These are phyloP conservation scores for Plectosphaerella sp. DNA, from an alignment of 2,329 filamentous ascomycete genomes.

Conservation along the genomic window DNA sequence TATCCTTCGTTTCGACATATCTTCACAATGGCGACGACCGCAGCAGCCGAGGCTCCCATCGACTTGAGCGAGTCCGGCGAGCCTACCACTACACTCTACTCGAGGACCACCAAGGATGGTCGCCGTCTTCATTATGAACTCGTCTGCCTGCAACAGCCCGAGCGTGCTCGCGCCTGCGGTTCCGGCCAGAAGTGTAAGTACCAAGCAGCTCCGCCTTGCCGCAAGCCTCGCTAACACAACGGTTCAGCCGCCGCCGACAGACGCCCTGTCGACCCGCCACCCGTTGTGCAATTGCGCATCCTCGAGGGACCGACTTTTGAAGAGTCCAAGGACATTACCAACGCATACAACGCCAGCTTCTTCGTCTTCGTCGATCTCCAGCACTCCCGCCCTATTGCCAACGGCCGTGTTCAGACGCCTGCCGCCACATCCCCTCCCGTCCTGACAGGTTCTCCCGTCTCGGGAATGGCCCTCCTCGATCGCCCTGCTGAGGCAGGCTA, in stretches of 20 bases:
- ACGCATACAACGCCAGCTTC: conserved; percentile 93
- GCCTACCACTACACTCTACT: not conserved
- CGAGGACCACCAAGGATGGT: conserved; percentile 60
- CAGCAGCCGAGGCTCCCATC: too few relatives aligned
- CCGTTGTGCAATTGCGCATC: conserved; percentile 86
- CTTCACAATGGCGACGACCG: too few relatives aligned
- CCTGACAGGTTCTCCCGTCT: conserved; percentile 88
- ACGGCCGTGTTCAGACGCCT: conserved; percentile 66
- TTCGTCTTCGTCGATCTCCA: conserved; percentile 94
- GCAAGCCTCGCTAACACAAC: not conserved
- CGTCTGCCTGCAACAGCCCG: conserved; percentile 87
- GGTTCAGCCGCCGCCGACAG: conserved; percentile 73
- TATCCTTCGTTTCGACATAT: too few relatives aligned
- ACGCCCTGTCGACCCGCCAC: conserved; percentile 88
- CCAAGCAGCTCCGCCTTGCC: not conserved
- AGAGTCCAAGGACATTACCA: conserved; percentile 69
- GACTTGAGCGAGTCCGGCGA: too few relatives aligned
- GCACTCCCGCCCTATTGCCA: conserved; percentile 76
- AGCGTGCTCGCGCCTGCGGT: conserved; percentile 90
- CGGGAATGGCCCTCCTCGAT: conserved; percentile 93
- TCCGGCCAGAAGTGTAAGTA: conserved; percentile 87
- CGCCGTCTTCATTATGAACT: conserved; percentile 76
- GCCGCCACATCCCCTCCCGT: conserved; percentile 74
- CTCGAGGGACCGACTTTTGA: conserved; percentile 66
- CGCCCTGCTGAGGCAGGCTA: conserved; percentile 78